Conservation (phyloP, 2,329 filamentous ascomycete genomes). For the Colletotrichum sp. region DNA sequence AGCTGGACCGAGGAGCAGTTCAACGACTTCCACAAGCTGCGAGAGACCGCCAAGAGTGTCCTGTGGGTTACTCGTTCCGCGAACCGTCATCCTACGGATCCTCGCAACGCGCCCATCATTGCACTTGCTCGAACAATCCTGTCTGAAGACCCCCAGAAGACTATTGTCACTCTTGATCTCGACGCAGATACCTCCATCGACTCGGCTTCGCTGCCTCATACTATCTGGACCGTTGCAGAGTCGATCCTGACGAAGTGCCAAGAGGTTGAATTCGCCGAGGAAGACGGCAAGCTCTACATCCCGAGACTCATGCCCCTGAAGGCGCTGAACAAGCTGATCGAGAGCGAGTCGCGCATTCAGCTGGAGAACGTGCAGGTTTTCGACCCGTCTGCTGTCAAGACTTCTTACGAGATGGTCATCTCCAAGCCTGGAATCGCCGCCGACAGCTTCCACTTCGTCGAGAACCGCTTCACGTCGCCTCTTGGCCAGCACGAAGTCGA, state of each 20-base stretch:
- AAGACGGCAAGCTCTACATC: constrained; percentile 41
- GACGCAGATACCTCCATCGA: constrained; percentile 21
- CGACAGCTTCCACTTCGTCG: constrained; percentile 27
- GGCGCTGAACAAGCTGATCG: constrained; percentile 49
- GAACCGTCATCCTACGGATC: constrained; percentile 37
- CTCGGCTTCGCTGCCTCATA: constrained; percentile 28
- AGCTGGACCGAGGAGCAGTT: constrained; percentile 45
- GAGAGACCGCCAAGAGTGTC: constrained; percentile 40
- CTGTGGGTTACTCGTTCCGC: constrained; percentile 54
- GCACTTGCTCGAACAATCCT: constrained; percentile 52
- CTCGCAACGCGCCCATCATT: constrained; percentile 44
- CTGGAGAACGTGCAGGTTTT: background rate
- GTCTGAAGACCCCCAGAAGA: constrained; percentile 52
- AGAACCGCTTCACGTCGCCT: background rate
- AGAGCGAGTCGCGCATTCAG: constrained; percentile 24
- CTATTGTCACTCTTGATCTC: constrained; percentile 49
- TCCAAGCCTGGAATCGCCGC: constrained; percentile 29
- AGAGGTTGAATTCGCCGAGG: constrained; percentile 51
- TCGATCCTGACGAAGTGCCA: constrained; percentile 14
- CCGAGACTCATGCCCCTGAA: constrained; percentile 48
- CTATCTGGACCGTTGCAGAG: constrained; percentile 27
- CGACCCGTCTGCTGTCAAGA: background rate
- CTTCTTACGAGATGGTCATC: constrained; percentile 25
- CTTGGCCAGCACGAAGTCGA: constrained; percentile 40
- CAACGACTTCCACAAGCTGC: constrained; percentile 41